phyloP scores from a whole-genome alignment of 2,329 filamentous ascomycete species.

The Orbilia ellipsospora region DNA sequence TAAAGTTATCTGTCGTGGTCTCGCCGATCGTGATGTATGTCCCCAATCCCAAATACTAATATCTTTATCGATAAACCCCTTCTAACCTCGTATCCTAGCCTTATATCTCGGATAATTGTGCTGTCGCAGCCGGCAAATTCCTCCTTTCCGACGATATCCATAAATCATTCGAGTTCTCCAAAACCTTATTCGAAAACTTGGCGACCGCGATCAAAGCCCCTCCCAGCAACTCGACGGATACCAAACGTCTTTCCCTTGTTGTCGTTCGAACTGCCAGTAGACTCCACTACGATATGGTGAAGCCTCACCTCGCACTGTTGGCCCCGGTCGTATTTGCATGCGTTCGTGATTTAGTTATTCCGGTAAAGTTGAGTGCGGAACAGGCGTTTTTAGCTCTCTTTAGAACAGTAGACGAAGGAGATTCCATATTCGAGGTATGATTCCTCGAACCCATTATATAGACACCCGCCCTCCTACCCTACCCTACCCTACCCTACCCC shows the following conservation, averaged over 20 bases:
- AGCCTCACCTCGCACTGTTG: conserved; percentile 83
- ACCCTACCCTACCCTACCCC: neutral
- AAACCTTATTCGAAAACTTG: conserved; percentile 82
- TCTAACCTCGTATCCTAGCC: conserved; percentile 66
- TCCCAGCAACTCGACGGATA: conserved; percentile 68
- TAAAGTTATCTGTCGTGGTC: conserved; percentile 80
- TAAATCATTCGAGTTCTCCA: conserved; percentile 79
- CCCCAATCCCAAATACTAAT: conserved; percentile 6
- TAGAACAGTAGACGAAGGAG: conserved; percentile 85
- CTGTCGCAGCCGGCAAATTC: conserved; percentile 91
- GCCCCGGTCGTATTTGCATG: conserved; percentile 86
- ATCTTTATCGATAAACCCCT: conserved; percentile 11
- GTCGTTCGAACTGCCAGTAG: conserved; percentile 86
- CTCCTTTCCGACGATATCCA: conserved; percentile 73
- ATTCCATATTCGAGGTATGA: conserved; percentile 57
- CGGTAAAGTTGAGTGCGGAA: conserved; percentile 93
- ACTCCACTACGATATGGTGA: conserved; percentile 77
- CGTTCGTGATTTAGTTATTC: conserved; percentile 90
- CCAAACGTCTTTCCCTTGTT: conserved; percentile 85
- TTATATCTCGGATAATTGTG: conserved; percentile 87
- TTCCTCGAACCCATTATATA: conserved; percentile 20
- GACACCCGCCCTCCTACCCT: neutral
- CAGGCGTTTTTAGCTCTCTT: conserved; percentile 93
- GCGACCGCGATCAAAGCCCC: conserved; percentile 75
- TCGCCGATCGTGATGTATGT: conserved; percentile 79